Evolutionary conservation across 164 flowering plant genomes (phyloP), one percentile per base, ranked within the genome.

Genomic region (Tetracentron sinense): DNA sequence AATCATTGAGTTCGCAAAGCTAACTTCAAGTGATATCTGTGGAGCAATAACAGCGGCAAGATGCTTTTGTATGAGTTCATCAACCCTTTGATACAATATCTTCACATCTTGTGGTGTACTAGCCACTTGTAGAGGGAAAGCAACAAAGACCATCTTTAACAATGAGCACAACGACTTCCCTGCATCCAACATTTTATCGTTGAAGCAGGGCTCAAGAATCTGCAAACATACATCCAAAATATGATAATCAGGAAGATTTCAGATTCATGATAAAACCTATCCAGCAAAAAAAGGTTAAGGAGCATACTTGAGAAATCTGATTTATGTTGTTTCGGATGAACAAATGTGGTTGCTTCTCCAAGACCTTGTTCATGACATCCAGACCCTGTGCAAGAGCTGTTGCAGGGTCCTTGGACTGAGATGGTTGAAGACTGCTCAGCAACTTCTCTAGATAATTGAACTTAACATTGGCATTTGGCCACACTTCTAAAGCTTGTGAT

Each of bases 381-480:
- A 95, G 78, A 47, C 98, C 99, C 81, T 95, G 99, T 23, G 98
- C 94, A 64, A 95, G 92, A 51, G 99, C 96, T 42, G 97, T 90
- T 47, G 99, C 86, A 61, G 99, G 99, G 72, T 95, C 99, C 77
- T 91, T 91, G 21, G 97, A 76, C 71, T 92, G 97, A 75, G 99
- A 83, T 72, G 97, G 93, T 50, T 82, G 99, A 61, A 85, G 76
- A 64, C 85, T 90, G 74, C 87, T 88, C 33, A 95, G 83, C 75
- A 95, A 80, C 80, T 92, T 95, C 71, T 95, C 99, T 14, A 95
- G 78, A 75, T 95, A 95, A 74, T 88, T 95, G 69, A 95, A 95
- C 70, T 95, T 95, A 30, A 95, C 98, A 81, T 95, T 95, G 38
- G 97, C 98, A 75, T 78, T 92, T 44, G 99, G 98, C 99, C 99